Percentiles rank a stretch among this genome's conserved stretches.
Evolutionary conservation across 805 yeast species (phyloP).

Genomic region (Zygoascus ofunaensis): DNA sequence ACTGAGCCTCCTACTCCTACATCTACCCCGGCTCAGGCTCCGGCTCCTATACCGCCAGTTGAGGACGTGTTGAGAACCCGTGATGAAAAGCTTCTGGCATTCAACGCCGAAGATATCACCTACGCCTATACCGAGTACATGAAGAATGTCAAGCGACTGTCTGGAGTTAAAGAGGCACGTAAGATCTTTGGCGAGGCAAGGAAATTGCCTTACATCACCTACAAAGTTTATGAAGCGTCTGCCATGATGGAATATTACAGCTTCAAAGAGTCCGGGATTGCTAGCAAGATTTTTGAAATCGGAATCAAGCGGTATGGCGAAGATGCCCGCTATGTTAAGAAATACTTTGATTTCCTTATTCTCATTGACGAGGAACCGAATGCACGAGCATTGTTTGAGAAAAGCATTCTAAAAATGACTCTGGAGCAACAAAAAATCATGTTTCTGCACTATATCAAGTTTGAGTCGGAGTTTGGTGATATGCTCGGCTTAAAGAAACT

Average conservation of each 20-base stretch:
- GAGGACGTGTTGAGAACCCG: neutral
- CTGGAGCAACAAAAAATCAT: constrained; percentile 35
- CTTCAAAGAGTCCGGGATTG: constrained; percentile 50
- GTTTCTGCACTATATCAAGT: constrained; percentile 51
- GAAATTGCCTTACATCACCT: constrained; percentile 51
- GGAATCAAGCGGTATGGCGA: constrained; percentile 55
- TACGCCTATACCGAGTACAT: constrained; percentile 59
- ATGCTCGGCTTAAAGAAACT: constrained; percentile 55
- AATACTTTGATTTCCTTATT: constrained; percentile 66
- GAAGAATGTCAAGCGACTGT: constrained; percentile 58
- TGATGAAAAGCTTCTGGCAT: constrained; percentile 17
- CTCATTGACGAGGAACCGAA: constrained; percentile 59
- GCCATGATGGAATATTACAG: constrained; percentile 70
- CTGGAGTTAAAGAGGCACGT: constrained; percentile 67
- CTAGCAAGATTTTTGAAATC: constrained; percentile 66
- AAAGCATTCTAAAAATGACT: constrained; percentile 50
- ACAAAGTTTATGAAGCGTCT: constrained; percentile 71
- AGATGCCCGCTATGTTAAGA: constrained; percentile 52
- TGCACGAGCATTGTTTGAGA: constrained; percentile 75
- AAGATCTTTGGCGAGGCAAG: constrained; percentile 61
- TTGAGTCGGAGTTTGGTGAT: constrained; percentile 65
- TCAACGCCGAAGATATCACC: constrained; percentile 40
- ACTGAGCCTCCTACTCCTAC: neutral
- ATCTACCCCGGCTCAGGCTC: neutral
- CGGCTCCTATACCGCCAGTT: neutral